Evolutionary conservation across 192 early-diverging fungal species (phyloP), one percentile per base, ranked within the genome.

Genomic region (Lobosporangium transversale): DNA sequence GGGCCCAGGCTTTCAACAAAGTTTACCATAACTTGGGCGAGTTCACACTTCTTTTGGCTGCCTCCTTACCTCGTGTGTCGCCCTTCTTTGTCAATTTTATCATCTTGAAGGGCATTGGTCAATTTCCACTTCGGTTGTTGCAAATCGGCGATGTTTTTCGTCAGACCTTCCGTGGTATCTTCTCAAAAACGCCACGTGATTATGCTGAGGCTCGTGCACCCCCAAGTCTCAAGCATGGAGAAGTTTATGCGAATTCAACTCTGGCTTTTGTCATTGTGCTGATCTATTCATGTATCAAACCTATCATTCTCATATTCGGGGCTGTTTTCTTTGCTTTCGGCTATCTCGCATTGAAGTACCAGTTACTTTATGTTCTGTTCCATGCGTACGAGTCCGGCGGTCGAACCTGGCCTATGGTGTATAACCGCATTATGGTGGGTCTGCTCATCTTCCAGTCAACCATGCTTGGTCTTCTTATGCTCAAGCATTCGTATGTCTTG

Each of bases 21-120:
- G 87, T 92, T 4, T 71, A 90, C 30, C 85, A 91, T 37, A 80
- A 88, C 58, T 86, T 90, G 1, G 85, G 83, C 5, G 82, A 88
- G 12, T 75, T 92, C 1, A 80, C 89, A 53, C 79, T 87, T 43
- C 79, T 82, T 11, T 71, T 94, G 43, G 93, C 93, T 18, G 82
- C 78, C 0, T 90, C 81, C 5, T 78, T 94, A 21, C 90, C 91
- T 3, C 70, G 86, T 2, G 87, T 91, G 35, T 85, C 91, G 33
- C 92, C 92, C 30, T 93, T 92, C 73, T 94, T 93, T 78, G 85
- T 92, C 36, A 92, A 92, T 12, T 91, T 89, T 60, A 78, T 89
- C 23, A 81, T 94, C 20, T 66, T 94, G 27, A 85, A 92, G 61
- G 90, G 91, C 9, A 88, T 94, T 58, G 89, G 85, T 44, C 49